Base-by-base conservation (phyloP, 2,329 filamentous ascomycete species). In the Botryotinia convoluta region DNA sequence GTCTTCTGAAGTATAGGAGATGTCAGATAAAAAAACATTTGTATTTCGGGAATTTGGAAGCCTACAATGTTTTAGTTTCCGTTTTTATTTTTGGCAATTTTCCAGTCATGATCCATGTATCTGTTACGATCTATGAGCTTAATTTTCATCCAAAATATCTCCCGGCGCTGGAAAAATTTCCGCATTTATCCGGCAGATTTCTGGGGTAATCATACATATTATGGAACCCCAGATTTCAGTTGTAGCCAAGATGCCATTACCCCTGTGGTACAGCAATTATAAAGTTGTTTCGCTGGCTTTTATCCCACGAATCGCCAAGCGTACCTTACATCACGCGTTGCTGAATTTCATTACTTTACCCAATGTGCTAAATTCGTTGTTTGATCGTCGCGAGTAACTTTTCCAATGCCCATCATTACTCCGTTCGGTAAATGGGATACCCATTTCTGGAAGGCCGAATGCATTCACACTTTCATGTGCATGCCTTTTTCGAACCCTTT, bases 241-340 rank as follows among this genome's bases (percentile, higher is more conserved):
- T 54, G 45, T 68, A 20, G 64, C 64, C 45, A 29, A 68, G 64
- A 14, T 26, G 32, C 5, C 26, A 39, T 37, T 18, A 37, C 22
- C 63, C 63, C 44, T 67, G 63, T n/a, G 59, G 59, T n/a, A 62
- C 14, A 39, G 35, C 44, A 65, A 35, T 51, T 51, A 67, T 67
- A 45, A n/a, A 65, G 26, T 51, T 67, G 4, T 37, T 67, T 35
- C 64, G 45, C 32, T 29, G 26, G 26, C 32, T 26, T 39, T 68
- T 68, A 39, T 71, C 57, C 69, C 69, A 71, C 69, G 69, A 71
- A 71, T 71, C 42, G 26, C 69, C 42, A 48, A 45, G 20, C 57
- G 68, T 32, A 48, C 44, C 69, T 63, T 63, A 29, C 22, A 51
- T 71, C 69, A 71, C 57, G 69, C 8, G 69, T 54, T 51, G 37